Base-by-base conservation (phyloP, 2,329 filamentous ascomycete species). In the Leptographium galeiforme region DNA sequence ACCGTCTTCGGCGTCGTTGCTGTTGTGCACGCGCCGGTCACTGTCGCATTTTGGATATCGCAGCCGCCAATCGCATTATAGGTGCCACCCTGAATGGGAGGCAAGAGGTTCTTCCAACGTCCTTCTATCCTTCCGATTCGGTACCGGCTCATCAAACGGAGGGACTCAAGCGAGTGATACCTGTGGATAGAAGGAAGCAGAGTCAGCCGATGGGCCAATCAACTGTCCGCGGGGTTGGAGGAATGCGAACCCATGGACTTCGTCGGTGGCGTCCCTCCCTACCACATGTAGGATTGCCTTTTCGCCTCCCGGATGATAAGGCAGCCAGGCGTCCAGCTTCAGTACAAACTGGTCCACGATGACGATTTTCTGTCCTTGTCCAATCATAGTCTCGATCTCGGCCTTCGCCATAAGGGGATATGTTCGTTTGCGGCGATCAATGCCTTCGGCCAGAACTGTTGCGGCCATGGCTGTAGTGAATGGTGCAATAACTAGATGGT, bases 241-340 rank as follows among this genome's bases (percentile, higher is more conserved):
- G 36, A 19, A 13, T 30, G 74, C 84, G 50, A 77, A 96, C 88
- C 84, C 87, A 67, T 85, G 88, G 57, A 97, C 84, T 69, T 97
- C 93, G 67, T 96, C 90, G 12, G 91, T 96, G 50, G 89, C 91
- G 79, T 95, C 89, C 69, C 85, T 81, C 57, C 89, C 89, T 56
- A 97, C 80, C 89, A 96, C 93, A 65, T 98, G 93, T 65, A 81
- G 74, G 59, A 98, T 94, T 53, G 91, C 80, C 69, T 89, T 93
- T 62, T 91, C 84, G 61, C 93, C 93, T 54, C 93, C 93, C 13
- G 93, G 93, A 63, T 97, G 93, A 63, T 87, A 96, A 52, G 81
- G 81, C 51, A 94, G 72, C 88, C 89, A 98, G 41, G 84, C 77
- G 67, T 97, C 91, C 36, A 89, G 82, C 70, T 89, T 95, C 60